Base-by-base conservation (phyloP, 2,329 filamentous ascomycete species). In the Fusarium sp. region DNA sequence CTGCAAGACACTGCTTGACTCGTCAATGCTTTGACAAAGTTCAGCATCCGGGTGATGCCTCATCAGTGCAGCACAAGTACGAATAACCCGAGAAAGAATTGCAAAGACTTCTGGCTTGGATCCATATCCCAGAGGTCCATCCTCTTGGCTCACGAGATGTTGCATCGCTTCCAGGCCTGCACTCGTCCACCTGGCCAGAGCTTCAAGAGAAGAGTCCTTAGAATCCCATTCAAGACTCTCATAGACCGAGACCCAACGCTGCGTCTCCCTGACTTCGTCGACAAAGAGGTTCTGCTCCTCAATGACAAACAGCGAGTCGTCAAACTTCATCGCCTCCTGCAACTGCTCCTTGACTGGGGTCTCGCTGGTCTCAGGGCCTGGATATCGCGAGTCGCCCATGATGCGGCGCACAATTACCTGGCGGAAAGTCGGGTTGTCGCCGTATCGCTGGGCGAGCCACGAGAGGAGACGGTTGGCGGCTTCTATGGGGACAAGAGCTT, bases 201-300 rank as follows among this genome's bases (percentile, higher is more conserved):
- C 56, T 12, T 47, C 25, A 12, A 76, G 70, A 26, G 53, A 68
- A 2, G 53, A 51, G 8, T 71, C 72, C 1, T 69, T 52, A 3
- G 43, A 51, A 4, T 64, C 51, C 63, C 67, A 72, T 6, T 50
- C 24, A 31, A 76, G 26, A 35, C 53, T 41, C 15, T 67, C 54
- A 28, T 91, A 77, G 3, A 85, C 78, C 13, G 74, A 74, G 0
- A 82, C 77, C 92, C 93, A 97, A n/a, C 87, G 74, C 15, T 82
- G 77, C 4, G 88, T 81, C 74, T 97, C 93, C 43, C 88, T 82
- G 6, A 92, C 85, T 67, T 93, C 88, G 73, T 98, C 94, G 45
- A 94, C 80, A 74, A 92, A 98, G n/a, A 97, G 82, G 73, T 99
- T 99, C 73, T 96, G 93, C 74, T 96, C 93, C 76, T 99, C 95